These are phyloP conservation scores for Stagonosporopsis rhizophila DNA, from an alignment of 2,329 filamentous ascomycete genomes.

Conservation along the genomic window DNA sequence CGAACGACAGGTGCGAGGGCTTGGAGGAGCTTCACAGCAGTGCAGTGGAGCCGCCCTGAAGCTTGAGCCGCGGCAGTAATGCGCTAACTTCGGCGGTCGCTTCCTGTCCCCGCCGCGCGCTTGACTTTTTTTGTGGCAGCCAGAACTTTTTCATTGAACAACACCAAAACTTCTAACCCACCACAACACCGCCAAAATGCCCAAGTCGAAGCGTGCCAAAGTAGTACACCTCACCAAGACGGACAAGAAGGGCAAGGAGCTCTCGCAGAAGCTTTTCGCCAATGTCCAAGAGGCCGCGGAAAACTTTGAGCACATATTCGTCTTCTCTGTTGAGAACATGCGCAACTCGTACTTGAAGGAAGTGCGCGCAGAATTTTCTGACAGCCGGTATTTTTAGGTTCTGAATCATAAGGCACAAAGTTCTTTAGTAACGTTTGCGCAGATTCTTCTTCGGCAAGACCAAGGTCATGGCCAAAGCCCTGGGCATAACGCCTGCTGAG, in stretches of 20 bases:
- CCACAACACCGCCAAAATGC: constrained; percentile 67
- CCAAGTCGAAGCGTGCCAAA: constrained; percentile 92
- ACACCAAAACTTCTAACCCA: constrained; percentile 21
- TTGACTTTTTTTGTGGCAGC: constrained; percentile 30
- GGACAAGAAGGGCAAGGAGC: constrained; percentile 91
- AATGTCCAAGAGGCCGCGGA: constrained; percentile 86
- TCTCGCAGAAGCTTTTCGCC: constrained; percentile 84
- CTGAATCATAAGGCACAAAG: constrained; percentile 22
- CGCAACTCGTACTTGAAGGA: constrained; percentile 95
- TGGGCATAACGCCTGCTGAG: constrained; percentile 78
- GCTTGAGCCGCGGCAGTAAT: background rate
- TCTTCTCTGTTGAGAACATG: constrained; percentile 96
- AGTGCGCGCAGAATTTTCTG: constrained; percentile 81
- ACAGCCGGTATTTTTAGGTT: constrained; percentile 71
- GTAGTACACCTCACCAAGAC: constrained; percentile 91
- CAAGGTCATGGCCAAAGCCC: constrained; percentile 96
- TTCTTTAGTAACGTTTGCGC: constrained; percentile 27
- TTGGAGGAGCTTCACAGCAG: constrained; percentile 11
- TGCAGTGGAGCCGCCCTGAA: constrained; percentile 1
- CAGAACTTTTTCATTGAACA: constrained; percentile 37
- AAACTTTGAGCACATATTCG: constrained; percentile 88
- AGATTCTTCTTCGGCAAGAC: constrained; percentile 99
- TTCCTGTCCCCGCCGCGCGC: constrained; percentile 40
- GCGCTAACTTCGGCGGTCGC: constrained; percentile 40
- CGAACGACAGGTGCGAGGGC: constrained; percentile 1